Conservation (phyloP, 345 rosid genomes). For the Litchi chinensis region DNA sequence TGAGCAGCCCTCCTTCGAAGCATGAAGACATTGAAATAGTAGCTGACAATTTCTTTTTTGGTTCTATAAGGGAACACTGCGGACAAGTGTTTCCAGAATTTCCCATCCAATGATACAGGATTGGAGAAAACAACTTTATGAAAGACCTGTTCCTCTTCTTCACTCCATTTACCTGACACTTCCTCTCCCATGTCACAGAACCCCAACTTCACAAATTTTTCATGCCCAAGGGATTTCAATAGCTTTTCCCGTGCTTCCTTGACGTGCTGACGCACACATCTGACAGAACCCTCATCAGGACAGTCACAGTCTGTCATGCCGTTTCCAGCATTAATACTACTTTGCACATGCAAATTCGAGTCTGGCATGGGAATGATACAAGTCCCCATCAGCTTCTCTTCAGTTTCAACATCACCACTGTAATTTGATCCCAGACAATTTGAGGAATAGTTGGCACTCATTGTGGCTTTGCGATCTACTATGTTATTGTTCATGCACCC, state of each 20-base stretch:
- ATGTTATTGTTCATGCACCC: slow-evolving; percentile 21
- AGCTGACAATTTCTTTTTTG: slow-evolving; percentile 64
- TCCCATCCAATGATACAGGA: slow-evolving; percentile 49
- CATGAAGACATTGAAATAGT: slow-evolving; percentile 73
- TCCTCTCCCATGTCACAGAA: slow-evolving; percentile 77
- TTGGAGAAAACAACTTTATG: slow-evolving; percentile 59
- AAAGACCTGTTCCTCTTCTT: slow-evolving; percentile 58
- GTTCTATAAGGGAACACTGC: slow-evolving; percentile 54
- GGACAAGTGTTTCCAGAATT: slow-evolving; percentile 71
- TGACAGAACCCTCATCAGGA: slow-evolving; percentile 52
- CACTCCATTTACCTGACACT: slow-evolving; percentile 59
- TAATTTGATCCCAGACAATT: slow-evolving; percentile 1
- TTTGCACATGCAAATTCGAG: slow-evolving; percentile 1
- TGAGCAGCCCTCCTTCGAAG: slow-evolving; percentile 62
- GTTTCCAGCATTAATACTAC: slow-evolving; percentile 32
- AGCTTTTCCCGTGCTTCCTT: slow-evolving; percentile 60
- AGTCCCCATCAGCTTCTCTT: slow-evolving; percentile 44
- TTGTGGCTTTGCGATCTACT: slow-evolving; percentile 15
- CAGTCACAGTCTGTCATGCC: slow-evolving; percentile 52
- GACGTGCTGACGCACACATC: slow-evolving; percentile 65
- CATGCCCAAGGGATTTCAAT: slow-evolving; percentile 51
- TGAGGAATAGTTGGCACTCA: slow-evolving; percentile 12
- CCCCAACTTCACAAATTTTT: slow-evolving; percentile 53
- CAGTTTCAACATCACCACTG: slow-evolving; percentile 21
- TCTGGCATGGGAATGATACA: slow-evolving; percentile 49